phyloP scores from a whole-genome alignment of 2,329 filamentous ascomycete genomes.

The Trichoderma hamatum region DNA sequence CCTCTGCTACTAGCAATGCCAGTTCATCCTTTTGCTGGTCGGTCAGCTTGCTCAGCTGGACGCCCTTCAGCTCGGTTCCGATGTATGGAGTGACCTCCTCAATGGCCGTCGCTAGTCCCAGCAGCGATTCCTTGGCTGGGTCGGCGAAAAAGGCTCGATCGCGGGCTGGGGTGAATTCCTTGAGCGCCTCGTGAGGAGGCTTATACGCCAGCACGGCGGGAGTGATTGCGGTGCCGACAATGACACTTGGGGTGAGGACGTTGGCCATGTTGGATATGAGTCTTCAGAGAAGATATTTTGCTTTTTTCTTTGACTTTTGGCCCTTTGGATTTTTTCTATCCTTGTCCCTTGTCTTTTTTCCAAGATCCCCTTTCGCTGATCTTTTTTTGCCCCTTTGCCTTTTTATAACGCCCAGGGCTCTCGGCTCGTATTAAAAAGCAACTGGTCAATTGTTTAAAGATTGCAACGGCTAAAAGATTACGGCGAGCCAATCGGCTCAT shows the following conservation, averaged over 20 bases:
- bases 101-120: neutral
- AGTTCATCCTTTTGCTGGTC: slow-evolving; percentile 48
- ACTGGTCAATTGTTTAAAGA: neutral
- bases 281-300: too few species aligned
- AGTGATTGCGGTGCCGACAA: slow-evolving; percentile 17
- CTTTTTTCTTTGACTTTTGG: neutral
- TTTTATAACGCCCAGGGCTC: neutral
- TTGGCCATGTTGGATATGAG: slow-evolving; percentile 3
- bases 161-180: slow-evolving; percentile 24
- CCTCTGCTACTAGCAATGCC: slow-evolving; percentile 45
- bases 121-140: slow-evolving; percentile 19
- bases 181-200: slow-evolving; percentile 23
- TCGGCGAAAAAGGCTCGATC: slow-evolving; percentile 27
- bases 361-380: neutral
- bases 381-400: neutral
- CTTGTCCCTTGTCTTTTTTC: neutral
- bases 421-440: neutral
- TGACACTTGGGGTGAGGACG: slow-evolving; percentile 8
- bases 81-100: slow-evolving; percentile 34
- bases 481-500: neutral
- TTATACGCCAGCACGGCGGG: slow-evolving; percentile 24
- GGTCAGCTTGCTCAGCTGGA: slow-evolving; percentile 46
- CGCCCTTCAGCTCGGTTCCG: slow-evolving; percentile 47
- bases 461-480: neutral
- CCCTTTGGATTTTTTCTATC: neutral